Evolutionary conservation across 371 early-diverging fungal species (phyloP).

Genomic region (Gilbertella persicaria): DNA sequence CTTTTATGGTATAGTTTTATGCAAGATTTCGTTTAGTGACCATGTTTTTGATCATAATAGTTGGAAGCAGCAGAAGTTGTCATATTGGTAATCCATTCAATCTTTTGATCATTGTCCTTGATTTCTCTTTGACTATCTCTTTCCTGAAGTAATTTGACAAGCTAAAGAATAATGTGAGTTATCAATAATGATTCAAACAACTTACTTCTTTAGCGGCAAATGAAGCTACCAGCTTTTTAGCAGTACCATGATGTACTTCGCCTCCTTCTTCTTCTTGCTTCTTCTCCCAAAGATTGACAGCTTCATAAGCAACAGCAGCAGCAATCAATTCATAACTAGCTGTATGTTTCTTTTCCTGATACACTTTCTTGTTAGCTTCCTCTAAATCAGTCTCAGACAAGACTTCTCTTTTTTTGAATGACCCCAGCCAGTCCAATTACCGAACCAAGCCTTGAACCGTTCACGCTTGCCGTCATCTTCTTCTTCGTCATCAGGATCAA

Average conservation of each 20-base stretch:
- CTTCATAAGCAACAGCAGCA: conserved; percentile 57
- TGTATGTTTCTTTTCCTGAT: conserved; percentile 32
- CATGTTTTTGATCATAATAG: conserved; percentile 37
- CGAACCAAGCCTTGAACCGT: conserved; percentile 36
- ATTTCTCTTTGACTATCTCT: conserved; percentile 28
- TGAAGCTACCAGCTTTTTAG: conserved; percentile 49
- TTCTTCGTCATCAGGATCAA: conserved; percentile 33
- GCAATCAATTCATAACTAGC: conserved; percentile 52
- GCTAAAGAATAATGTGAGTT: conserved; percentile 15
- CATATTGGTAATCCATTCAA: conserved; percentile 34
- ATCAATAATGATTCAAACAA: neutral
- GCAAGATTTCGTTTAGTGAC: conserved; percentile 14
- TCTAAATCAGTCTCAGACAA: conserved; percentile 27
- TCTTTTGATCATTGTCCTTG: conserved; percentile 25
- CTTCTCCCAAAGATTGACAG: conserved; percentile 46
- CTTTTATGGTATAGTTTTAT: neutral
- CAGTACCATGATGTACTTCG: conserved; percentile 35
- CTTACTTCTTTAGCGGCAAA: conserved; percentile 48
- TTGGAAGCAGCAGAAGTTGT: conserved; percentile 40
- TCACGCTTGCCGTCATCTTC: conserved; percentile 38
- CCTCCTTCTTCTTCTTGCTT: conserved; percentile 31
- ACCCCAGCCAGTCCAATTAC: conserved; percentile 34
- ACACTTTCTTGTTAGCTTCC: conserved; percentile 39
- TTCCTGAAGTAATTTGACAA: conserved; percentile 35
- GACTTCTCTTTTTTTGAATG: conserved; percentile 22